Percentiles rank a stretch among this genome's conserved stretches.
These are phyloP conservation scores for Coemansia sp. DNA, from an alignment of 192 early-diverging fungal species.

Conservation along the genomic window DNA sequence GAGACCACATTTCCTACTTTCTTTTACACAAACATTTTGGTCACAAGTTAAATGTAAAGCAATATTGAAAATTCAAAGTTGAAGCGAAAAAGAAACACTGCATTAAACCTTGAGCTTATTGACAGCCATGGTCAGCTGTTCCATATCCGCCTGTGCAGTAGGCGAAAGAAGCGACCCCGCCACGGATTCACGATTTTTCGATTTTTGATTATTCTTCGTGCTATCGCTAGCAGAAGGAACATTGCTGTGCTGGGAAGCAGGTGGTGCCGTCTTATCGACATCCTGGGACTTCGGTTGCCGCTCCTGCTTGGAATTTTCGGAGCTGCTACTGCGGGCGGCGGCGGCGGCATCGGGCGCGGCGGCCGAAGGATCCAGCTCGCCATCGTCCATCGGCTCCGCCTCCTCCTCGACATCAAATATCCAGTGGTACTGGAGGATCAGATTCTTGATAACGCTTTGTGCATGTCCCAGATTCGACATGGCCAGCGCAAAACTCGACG, in stretches of 20 bases:
- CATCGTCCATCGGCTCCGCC: conserved; percentile 47
- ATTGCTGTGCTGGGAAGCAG: neutral
- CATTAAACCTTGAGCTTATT: conserved; percentile 39
- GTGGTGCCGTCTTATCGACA: neutral
- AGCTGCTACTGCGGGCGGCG: neutral
- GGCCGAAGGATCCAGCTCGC: conserved; percentile 14
- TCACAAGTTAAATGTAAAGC: neutral
- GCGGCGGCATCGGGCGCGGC: neutral
- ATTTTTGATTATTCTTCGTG: neutral
- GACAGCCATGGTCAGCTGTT: conserved; percentile 34
- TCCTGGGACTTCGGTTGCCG: neutral
- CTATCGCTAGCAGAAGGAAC: neutral
- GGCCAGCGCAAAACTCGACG: conserved; percentile 63
- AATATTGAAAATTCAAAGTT: neutral
- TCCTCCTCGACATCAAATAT: conserved; percentile 74
- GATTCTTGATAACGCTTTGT: conserved; percentile 70
- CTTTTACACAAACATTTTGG: neutral
- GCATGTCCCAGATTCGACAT: conserved; percentile 79
- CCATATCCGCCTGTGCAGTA: conserved; percentile 38
- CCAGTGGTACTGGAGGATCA: conserved; percentile 79
- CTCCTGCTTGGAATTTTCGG: neutral
- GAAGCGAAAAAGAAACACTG: neutral
- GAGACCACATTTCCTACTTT: neutral
- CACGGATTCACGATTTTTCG: conserved; percentile 26
- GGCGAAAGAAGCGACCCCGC: conserved; percentile 24